Evolutionary conservation across 345 rosid genomes (phyloP).

Genomic region (Hibiscus syriacus): DNA sequence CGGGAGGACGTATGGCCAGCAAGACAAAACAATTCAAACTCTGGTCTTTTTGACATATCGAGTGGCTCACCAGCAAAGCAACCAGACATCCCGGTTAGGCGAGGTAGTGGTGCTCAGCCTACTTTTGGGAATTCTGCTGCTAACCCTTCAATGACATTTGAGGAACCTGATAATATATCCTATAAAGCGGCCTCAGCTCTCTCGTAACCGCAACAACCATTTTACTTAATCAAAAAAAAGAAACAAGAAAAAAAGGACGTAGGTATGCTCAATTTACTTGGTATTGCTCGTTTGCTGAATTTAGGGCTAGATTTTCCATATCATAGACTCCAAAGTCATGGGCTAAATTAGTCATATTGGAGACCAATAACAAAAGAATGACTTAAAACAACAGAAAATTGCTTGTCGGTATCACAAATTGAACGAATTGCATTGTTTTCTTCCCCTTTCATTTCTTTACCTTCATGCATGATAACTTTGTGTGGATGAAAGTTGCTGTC

Average conservation of each 20-base stretch:
- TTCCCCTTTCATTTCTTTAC: too few relatives aligned
- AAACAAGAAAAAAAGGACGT: too few relatives aligned
- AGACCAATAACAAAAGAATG: too few relatives aligned
- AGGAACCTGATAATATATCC: conserved; percentile 89
- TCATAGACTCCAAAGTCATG: too few relatives aligned
- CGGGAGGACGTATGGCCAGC: conserved; percentile 86
- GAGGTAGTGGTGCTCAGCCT: conserved; percentile 48
- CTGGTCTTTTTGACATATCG: conserved; percentile 65
- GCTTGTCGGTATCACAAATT: neutral
- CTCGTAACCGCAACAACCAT: conserved; percentile 56
- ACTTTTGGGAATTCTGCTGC: conserved; percentile 30
- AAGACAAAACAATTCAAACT: conserved; percentile 65
- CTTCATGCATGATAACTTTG: neutral
- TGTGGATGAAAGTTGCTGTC: neutral
- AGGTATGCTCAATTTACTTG: too few relatives aligned
- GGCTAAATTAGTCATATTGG: too few relatives aligned
- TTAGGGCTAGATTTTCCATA: too few relatives aligned
- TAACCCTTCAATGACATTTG: conserved; percentile 64
- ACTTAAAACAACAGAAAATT: conserved; percentile 5
- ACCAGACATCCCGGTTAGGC: conserved; percentile 35
- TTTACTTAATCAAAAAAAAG: conserved; percentile 56
- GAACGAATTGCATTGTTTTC: neutral
- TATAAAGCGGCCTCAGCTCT: conserved; percentile 81
- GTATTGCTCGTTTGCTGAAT: neutral
- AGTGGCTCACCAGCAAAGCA: conserved; percentile 51